Conservation (phyloP, 306 rosid species). For the Purshia tridentata region DNA sequence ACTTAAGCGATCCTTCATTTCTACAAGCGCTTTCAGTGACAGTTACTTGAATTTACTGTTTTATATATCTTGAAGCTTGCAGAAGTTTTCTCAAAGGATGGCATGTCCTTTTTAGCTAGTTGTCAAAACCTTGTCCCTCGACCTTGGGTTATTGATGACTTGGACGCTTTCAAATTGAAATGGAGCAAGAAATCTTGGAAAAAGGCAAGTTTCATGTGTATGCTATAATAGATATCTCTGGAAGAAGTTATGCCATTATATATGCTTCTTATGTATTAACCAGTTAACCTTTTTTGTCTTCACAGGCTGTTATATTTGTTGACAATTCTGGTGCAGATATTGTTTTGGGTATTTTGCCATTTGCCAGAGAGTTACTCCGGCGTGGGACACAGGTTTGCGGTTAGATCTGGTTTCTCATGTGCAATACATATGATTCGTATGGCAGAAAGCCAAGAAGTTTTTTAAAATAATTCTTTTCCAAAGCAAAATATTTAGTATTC, state of each 20-base stretch:
- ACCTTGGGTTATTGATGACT: conserved; percentile 97
- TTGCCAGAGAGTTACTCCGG: conserved; percentile 89
- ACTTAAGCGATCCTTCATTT: conserved; percentile 2
- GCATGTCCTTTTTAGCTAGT: conserved; percentile 90
- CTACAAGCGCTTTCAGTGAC: background rate
- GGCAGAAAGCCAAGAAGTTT: conserved; percentile 9
- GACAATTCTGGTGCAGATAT: conserved; percentile 98
- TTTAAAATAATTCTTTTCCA: background rate
- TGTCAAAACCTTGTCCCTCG: conserved; percentile 91
- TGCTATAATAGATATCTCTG: conserved; percentile 8
- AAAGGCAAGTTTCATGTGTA: conserved; percentile 58
- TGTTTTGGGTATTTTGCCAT: conserved; percentile 89
- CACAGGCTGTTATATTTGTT: conserved; percentile 85
- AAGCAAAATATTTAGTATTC: background rate
- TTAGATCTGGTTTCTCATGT: conserved; percentile 19
- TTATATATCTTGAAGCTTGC: conserved; percentile 73
- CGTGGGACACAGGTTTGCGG: conserved; percentile 79
- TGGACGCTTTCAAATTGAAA: conserved; percentile 67
- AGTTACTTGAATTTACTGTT: conserved; percentile 24
- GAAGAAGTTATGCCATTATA: conserved; percentile 11
- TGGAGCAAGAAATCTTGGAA: conserved; percentile 92
- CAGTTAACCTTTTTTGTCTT: conserved; percentile 8
- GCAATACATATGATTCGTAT: conserved; percentile 5
- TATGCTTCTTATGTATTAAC: conserved; percentile 27
- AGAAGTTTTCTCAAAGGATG: conserved; percentile 87